Evolutionary conservation across 331 rosid genomes (phyloP).

Genomic region (Quercus phellos): DNA sequence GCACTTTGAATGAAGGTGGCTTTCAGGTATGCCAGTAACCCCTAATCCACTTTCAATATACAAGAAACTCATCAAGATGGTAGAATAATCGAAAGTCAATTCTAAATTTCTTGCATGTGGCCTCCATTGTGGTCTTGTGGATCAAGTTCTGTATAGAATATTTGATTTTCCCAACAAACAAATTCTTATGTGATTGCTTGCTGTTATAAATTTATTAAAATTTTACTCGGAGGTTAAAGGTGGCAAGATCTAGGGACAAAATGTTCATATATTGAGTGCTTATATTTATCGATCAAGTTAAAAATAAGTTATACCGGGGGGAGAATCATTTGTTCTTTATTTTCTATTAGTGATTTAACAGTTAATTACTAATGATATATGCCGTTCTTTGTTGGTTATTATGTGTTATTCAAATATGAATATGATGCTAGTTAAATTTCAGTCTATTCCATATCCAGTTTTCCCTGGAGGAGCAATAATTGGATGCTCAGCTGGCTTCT

Average conservation of each 20-base stretch:
- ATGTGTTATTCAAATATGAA: conserved; percentile 37
- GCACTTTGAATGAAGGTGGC: conserved; percentile 95
- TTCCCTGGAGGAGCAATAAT: conserved; percentile 95
- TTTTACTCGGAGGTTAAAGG: conserved; percentile 2
- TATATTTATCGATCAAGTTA: conserved; percentile 3
- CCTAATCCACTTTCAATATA: conserved; percentile 10
- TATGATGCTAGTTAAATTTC: conserved; percentile 82
- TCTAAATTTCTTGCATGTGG: conserved; percentile 4
- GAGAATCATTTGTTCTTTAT: not conserved
- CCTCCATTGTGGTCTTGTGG: conserved; percentile 5
- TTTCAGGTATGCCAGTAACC: conserved; percentile 56
- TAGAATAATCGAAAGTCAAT: conserved; percentile 2
- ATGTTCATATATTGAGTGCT: not conserved
- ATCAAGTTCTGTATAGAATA: not conserved
- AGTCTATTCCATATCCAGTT: conserved; percentile 99
- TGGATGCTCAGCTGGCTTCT: conserved; percentile 96
- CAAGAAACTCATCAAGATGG: conserved; percentile 4
- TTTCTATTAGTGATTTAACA: not conserved
- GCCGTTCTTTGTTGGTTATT: conserved; percentile 5
- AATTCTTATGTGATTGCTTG: conserved; percentile 10
- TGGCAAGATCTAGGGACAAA: conserved; percentile 12
- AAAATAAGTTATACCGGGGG: conserved; percentile 4
- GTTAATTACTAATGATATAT: not conserved
- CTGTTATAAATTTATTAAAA: not conserved
- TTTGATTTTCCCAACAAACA: conserved; percentile 1